Percentiles rank a stretch among this genome's conserved stretches.
phyloP scores from a whole-genome alignment of 1,139 yeast genomes.

The Yueomyces sp. region DNA sequence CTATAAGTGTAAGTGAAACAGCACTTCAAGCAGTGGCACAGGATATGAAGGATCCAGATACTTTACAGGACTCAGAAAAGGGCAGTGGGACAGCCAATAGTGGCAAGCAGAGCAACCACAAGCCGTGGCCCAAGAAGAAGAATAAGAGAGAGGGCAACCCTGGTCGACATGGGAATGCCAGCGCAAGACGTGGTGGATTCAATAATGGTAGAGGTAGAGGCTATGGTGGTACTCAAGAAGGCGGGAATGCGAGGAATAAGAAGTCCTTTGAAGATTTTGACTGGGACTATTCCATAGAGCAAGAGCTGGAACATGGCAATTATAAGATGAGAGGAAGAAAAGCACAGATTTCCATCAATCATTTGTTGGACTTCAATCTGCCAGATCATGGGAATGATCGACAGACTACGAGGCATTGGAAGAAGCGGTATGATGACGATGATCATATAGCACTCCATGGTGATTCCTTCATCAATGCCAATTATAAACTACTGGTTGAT shows the following conservation, averaged over 20 bases:
- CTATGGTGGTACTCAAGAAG: not conserved
- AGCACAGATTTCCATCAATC: constrained; percentile 50
- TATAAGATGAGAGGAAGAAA: constrained; percentile 31
- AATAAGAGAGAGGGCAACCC: not conserved
- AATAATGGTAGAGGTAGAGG: not conserved
- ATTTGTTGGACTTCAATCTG: constrained; percentile 50
- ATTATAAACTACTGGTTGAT: constrained; percentile 73
- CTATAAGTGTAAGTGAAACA: too few relatives aligned
- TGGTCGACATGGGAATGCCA: not conserved
- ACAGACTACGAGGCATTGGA: constrained; percentile 3
- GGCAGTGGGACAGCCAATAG: too few relatives aligned
- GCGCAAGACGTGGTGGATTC: not conserved
- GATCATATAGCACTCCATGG: constrained; percentile 42
- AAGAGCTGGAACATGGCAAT: constrained; percentile 25
- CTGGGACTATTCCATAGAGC: constrained; percentile 23
- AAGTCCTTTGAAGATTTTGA: constrained; percentile 1
- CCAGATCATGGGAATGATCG: constrained; percentile 33
- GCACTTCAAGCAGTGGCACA: too few relatives aligned
- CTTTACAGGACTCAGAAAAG: too few relatives aligned
- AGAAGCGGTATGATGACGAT: constrained; percentile 15
- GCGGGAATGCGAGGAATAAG: not conserved
- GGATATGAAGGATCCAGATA: too few relatives aligned
- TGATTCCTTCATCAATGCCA: constrained; percentile 68
- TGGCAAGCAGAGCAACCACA: too few relatives aligned
- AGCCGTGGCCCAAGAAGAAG: not conserved